A percentile compares a stretch with the other conserved stretches of the same genome.
These are phyloP conservation scores for Amanita pallidorosea DNA, from an alignment of 768 basidiomycete species.

Conservation along the genomic window DNA sequence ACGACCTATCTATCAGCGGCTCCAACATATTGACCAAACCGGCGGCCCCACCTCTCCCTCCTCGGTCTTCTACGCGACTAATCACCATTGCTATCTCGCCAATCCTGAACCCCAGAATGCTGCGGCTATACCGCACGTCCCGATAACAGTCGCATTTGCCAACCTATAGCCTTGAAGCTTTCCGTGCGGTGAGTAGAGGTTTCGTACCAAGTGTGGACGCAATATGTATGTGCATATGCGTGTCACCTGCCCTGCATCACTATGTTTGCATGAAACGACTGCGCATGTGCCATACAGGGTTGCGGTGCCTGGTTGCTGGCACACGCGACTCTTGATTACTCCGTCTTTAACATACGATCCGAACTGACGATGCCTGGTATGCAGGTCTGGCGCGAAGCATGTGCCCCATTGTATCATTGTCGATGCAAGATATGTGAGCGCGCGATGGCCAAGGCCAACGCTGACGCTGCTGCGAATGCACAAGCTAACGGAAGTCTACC, in stretches of 20 bases:
- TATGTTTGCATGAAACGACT: not conserved
- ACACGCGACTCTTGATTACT: not conserved
- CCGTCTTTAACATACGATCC: not conserved
- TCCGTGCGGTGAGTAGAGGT: constrained; percentile 36
- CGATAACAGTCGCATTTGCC: constrained; percentile 46
- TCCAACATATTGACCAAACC: constrained; percentile 1
- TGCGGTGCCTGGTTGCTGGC: not conserved
- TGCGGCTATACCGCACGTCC: constrained; percentile 62
- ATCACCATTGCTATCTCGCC: constrained; percentile 40
- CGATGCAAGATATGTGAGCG: constrained; percentile 67
- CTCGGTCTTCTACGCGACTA: constrained; percentile 8
- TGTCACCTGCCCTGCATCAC: not conserved
- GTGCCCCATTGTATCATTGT: constrained; percentile 60
- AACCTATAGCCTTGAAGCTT: constrained; percentile 44
- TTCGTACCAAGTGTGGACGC: not conserved
- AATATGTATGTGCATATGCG: not conserved
- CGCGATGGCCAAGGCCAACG: constrained; percentile 42
- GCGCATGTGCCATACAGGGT: not conserved
- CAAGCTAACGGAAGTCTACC: constrained; percentile 15
- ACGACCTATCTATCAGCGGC: constrained; percentile 8
- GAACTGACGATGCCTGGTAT: constrained; percentile 5
- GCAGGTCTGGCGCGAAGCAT: constrained; percentile 69
- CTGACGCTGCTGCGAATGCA: constrained; percentile 22
- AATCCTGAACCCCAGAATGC: constrained; percentile 43
- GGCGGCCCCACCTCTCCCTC: not conserved